These are phyloP conservation scores for Dovyalis caffra DNA, from an alignment of 345 rosid species.

Conservation along the genomic window DNA sequence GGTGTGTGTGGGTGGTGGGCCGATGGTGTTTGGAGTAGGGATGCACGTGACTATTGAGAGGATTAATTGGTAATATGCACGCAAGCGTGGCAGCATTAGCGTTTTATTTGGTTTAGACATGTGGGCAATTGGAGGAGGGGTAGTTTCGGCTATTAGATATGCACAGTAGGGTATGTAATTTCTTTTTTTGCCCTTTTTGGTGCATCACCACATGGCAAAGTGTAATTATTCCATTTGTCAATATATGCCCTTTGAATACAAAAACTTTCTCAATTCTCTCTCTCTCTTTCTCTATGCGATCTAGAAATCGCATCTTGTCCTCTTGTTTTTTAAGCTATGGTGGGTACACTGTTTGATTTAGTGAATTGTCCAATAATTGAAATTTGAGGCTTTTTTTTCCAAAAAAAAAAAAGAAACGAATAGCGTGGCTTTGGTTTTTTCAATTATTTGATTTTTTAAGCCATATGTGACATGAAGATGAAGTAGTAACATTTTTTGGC, in stretches of 20 bases:
- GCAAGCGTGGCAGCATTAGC: neutral
- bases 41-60: conserved; percentile 2
- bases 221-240: conserved; percentile 27
- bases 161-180: neutral
- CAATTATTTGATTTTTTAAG: too few relatives aligned
- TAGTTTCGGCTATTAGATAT: neutral
- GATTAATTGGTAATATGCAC: neutral
- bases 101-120: neutral
- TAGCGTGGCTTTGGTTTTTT: too few relatives aligned
- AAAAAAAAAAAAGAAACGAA: too few relatives aligned
- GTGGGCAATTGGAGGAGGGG: neutral
- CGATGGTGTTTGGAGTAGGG: conserved; percentile 6
- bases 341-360: too few relatives aligned
- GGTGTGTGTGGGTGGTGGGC: neutral
- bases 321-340: too few relatives aligned
- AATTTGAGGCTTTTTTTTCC: too few relatives aligned
- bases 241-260: conserved; percentile 17
- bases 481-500: too few relatives aligned
- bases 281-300: too few relatives aligned
- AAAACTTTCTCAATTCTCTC: too few relatives aligned
- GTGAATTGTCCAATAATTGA: too few relatives aligned
- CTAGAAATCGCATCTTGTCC: too few relatives aligned
- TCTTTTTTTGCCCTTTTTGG: neutral
- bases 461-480: too few relatives aligned
- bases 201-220: conserved; percentile 18